Evolutionary conservation across 345 rosid species (phyloP).

Genomic region (Moringa oleifera): DNA sequence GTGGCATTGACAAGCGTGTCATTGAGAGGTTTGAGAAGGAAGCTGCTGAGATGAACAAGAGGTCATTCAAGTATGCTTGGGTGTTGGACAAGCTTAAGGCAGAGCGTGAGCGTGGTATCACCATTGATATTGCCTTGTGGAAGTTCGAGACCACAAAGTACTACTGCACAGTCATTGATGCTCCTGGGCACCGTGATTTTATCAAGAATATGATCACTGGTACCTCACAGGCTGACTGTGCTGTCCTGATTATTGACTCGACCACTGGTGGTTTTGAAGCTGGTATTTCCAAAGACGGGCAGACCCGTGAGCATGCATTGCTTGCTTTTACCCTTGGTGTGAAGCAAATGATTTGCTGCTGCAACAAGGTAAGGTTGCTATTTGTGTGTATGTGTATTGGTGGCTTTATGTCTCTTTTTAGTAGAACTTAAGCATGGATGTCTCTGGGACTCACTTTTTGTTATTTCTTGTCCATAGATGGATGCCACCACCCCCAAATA

Average conservation of each 20-base stretch:
- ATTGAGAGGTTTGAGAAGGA: slow-evolving; percentile 85
- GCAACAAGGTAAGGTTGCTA: slow-evolving; percentile 90
- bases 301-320: slow-evolving; percentile 68
- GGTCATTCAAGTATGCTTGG: slow-evolving; percentile 89
- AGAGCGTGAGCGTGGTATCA: slow-evolving; percentile 83
- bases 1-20: slow-evolving; percentile 87
- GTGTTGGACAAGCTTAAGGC: slow-evolving; percentile 85
- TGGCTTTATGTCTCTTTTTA: too few species aligned
- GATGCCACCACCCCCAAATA: slow-evolving; percentile 53
- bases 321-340: slow-evolving; percentile 67
- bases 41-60: slow-evolving; percentile 91
- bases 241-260: slow-evolving; percentile 71
- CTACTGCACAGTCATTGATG: slow-evolving; percentile 81
- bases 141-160: slow-evolving; percentile 78
- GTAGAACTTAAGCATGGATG: too few species aligned
- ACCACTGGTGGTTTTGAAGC: slow-evolving; percentile 87
- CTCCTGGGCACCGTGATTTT: slow-evolving; percentile 80
- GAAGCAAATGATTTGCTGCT: slow-evolving; percentile 72
- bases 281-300: slow-evolving; percentile 79
- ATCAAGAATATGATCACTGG: slow-evolving; percentile 88
- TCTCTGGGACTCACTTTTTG: too few species aligned
- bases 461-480: too few species aligned
- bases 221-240: slow-evolving; percentile 83
- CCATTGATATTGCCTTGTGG: slow-evolving; percentile 83
- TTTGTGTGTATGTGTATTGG: too few species aligned